Evolutionary conservation across 257 asterid species (phyloP), one percentile per base, ranked within the genome.

Genomic region (Paraleonurus japonicus): DNA sequence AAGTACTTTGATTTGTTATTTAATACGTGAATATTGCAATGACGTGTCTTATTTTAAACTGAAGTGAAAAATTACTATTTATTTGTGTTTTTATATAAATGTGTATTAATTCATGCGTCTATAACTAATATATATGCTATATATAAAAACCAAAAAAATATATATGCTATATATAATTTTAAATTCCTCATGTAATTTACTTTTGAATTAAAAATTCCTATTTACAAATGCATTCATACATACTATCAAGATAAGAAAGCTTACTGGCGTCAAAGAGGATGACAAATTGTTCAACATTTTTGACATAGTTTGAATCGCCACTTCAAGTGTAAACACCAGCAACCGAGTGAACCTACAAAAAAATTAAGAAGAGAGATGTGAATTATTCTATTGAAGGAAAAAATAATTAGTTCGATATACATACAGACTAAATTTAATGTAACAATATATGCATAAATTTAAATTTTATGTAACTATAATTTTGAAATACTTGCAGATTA

Each of bases 211-310:
- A 47, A 15, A 47, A n/a, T 5, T n/a, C 20, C 6, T 16, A 16
- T 47, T 4, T 15, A 47, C 54, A n/a, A 47, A 47, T 47, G 11
- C 12, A 35, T 8, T 1, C 43, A 35, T 9, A 7, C 3, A 47
- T n/a, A 45, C 7, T 13, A 15, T 45, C 20, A 45, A 45, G 53
- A 45, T 45, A 45, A 15, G 54, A 47, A 47, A 5, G 54, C 97
- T 86, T 85, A 93, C 98, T 87, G 7, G 95, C 97, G 81, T 94
- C 98, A 73, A 90, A 87, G 75, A 94, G 87, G 60, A 94, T 73
- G 73, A 90, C 86, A 65, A 90, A 81, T 74, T 94, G 91, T 43
- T 90, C 90, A 23, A 86, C 90, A 76, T 85, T 80, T 79, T 90
- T 0, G 81, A 65, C 98, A 90, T 90, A 1, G 96, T 84, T 85